Base-by-base conservation (phyloP, 2,329 filamentous ascomycete species). In the Ceratocystis harringtonii region DNA sequence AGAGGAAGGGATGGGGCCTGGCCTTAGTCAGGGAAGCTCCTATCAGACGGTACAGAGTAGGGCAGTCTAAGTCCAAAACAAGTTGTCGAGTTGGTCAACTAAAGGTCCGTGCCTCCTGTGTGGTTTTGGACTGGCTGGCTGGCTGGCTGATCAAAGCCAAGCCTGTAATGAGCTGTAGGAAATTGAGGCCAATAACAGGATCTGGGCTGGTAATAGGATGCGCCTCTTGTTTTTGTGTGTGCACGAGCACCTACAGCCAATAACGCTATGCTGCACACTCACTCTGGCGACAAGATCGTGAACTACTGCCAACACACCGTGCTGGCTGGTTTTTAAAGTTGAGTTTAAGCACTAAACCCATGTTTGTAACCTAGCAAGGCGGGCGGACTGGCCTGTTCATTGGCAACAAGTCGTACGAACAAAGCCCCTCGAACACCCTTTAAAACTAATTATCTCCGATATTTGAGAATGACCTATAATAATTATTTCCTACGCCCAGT, bases 151-250 rank as follows among this genome's bases (percentile, higher is more conserved):
- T 52, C 10, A 12, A 7, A 25, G 48, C 48, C 48, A 52, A 52
- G 48, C 22, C 25, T 52, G 28, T 30, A 32, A 17, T n/a, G 15
- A 32, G 52, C 52, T 30, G 17, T 58, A 2, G 25, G 12, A 58
- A 58, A 58, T 58, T 58, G 52, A 58, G 52, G 52, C 52, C 52
- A 58, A 58, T 58, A 58, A 19, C 25, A 58, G 5, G 22, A 48
- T 2, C 48, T 52, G 48, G 22, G 48, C 25, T 5, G 48, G 8
- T 8, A 1, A 36, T 36, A 36, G 10, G 32, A 36, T 8, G 8
- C 10, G 8, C 10, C 8, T 36, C 8, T 10, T 36, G 8, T 36
- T 36, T 30, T 36, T 36, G 32, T 3, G 32, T 3, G 10, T 36
- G 32, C 32, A 36, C 32, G 32, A 12, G 32, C 32, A 36, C 32